A percentile compares a stretch with the other conserved stretches of the same genome.
phyloP scores from a whole-genome alignment of 2,329 filamentous ascomycete species.

The Coniochaeta prunicola region DNA sequence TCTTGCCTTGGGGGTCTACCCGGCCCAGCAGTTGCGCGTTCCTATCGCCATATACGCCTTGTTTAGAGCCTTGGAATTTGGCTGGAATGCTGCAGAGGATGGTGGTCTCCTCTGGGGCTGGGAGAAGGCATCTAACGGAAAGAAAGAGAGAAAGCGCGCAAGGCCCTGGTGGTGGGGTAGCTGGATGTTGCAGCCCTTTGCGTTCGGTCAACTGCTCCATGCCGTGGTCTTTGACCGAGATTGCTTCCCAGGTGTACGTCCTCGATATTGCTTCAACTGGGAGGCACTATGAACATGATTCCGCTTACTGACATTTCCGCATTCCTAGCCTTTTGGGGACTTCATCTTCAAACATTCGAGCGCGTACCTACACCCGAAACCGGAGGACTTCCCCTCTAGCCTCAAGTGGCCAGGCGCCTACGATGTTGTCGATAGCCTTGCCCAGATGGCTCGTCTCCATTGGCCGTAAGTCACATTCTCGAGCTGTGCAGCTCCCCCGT shows the following conservation, averaged over 20 bases:
- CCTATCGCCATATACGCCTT: conserved; percentile 76
- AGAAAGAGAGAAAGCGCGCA: conserved; percentile 39
- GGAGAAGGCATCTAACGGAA: conserved; percentile 40
- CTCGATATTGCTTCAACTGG: background rate
- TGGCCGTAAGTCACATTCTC: conserved; percentile 62
- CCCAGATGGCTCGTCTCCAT: conserved; percentile 69
- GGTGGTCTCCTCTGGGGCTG: conserved; percentile 60
- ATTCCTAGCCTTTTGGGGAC: conserved; percentile 28
- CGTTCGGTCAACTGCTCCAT: conserved; percentile 69
- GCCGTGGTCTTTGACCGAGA: conserved; percentile 72
- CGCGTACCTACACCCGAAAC: conserved; percentile 70
- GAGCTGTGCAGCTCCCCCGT: background rate
- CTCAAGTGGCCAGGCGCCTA: conserved; percentile 69
- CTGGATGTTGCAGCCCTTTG: conserved; percentile 72
- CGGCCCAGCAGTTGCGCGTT: conserved; percentile 59
- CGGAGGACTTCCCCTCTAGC: conserved; percentile 57
- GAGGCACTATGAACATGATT: background rate
- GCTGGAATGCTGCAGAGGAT: conserved; percentile 76
- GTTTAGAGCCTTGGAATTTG: conserved; percentile 76
- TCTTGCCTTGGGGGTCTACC: conserved; percentile 69
- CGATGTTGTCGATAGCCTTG: conserved; percentile 74
- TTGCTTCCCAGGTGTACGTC: conserved; percentile 55
- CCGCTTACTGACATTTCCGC: background rate
- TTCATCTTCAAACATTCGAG: conserved; percentile 64
- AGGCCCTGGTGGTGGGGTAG: conserved; percentile 78